Conservation (phyloP, 2,329 filamentous ascomycete genomes). For the Aureobasidium sp. region DNA sequence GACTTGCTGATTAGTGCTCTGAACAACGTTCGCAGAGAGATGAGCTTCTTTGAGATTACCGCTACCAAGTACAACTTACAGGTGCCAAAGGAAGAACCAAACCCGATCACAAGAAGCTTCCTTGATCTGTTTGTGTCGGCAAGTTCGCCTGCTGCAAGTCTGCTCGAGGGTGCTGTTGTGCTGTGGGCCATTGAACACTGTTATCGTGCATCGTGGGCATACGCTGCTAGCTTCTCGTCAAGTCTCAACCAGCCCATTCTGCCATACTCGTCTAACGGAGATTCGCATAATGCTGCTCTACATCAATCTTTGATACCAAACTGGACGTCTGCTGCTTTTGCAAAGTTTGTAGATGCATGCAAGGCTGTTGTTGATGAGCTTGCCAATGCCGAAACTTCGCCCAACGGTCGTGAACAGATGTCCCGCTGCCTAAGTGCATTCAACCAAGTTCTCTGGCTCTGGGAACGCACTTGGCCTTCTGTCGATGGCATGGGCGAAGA, state of each 20-base stretch:
- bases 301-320: conserved; percentile 46
- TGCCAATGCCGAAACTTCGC: conserved; percentile 40
- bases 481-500: conserved; percentile 44
- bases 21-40: conserved; percentile 59
- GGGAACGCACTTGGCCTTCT: conserved; percentile 43
- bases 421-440: conserved; percentile 41
- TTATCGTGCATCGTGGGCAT: conserved; percentile 43
- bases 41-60: conserved; percentile 60
- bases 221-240: conserved; percentile 37
- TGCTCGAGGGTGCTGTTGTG: conserved; percentile 64
- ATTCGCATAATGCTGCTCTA: conserved; percentile 41
- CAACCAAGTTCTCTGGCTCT: conserved; percentile 41
- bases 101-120: conserved; percentile 46
- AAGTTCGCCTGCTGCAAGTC: conserved; percentile 41
- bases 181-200: conserved; percentile 69
- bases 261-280: conserved; percentile 25
- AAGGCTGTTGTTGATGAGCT: conserved; percentile 43
- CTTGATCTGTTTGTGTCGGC: conserved; percentile 55
- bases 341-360: conserved; percentile 44
- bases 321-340: conserved; percentile 44
- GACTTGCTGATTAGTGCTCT: conserved; percentile 58
- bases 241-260: conserved; percentile 25
- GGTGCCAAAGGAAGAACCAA: conserved; percentile 39
- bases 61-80: conserved; percentile 53
- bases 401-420: conserved; percentile 44